A percentile compares a stretch with the other conserved stretches of the same genome.
phyloP scores from a whole-genome alignment of 805 yeast genomes.

The Teunomyces atbi region DNA sequence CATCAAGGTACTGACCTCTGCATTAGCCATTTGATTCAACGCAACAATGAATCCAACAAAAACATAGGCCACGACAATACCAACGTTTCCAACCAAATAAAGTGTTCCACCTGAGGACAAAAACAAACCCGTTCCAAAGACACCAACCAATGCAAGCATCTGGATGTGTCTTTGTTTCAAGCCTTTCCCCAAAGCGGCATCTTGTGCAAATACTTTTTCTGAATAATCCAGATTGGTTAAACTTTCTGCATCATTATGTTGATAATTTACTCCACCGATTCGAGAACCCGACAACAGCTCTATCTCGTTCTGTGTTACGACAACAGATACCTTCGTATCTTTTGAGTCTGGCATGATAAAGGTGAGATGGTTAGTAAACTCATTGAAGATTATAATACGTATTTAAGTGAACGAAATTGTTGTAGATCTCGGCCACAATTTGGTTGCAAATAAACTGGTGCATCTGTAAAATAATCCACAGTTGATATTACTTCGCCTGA shows the following conservation, averaged over 20 bases:
- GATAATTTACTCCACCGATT: neutral
- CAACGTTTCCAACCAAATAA: slow-evolving; percentile 34
- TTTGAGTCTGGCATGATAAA: neutral
- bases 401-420: neutral
- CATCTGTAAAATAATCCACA: neutral
- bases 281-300: neutral
- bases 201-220: slow-evolving; percentile 1
- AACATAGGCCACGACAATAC: slow-evolving; percentile 48
- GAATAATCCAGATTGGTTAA: slow-evolving; percentile 1
- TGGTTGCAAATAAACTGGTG: neutral
- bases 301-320: neutral
- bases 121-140: slow-evolving; percentile 53
- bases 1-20: slow-evolving; percentile 37
- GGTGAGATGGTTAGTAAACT: neutral
- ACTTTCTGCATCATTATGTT: neutral
- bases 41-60: slow-evolving; percentile 46
- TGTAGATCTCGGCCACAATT: neutral
- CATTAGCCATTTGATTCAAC: slow-evolving; percentile 38
- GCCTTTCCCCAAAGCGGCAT: neutral
- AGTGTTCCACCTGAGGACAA: slow-evolving; percentile 53
- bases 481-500: neutral
- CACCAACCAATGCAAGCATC: slow-evolving; percentile 23
- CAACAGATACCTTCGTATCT: neutral
- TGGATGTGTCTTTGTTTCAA: slow-evolving; percentile 19
- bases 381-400: neutral